phyloP scores from a whole-genome alignment of 345 rosid species.

The Corchorus olitorius region DNA sequence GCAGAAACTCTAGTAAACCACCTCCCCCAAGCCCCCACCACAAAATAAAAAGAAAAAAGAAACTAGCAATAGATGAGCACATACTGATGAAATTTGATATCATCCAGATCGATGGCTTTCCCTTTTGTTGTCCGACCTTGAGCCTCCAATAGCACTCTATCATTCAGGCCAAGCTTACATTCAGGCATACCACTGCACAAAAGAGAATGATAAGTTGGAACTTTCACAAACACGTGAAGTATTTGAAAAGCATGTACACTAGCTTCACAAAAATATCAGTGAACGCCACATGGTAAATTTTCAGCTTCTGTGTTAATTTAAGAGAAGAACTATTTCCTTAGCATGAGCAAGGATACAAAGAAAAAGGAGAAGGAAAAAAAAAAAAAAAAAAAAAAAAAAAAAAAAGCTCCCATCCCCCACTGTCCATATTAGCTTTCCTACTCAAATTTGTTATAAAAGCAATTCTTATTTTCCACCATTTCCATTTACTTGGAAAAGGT shows the following conservation, averaged over 20 bases:
- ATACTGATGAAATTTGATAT: conserved; percentile 84
- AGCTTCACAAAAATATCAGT: not conserved
- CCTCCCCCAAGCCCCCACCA: no score
- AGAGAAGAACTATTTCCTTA: no score
- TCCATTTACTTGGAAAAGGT: no score
- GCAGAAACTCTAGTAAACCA: conserved; percentile 11
- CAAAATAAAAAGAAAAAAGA: conserved; percentile 6
- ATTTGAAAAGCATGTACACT: not conserved
- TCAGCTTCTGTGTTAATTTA: no score
- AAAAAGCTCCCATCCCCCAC: no score
- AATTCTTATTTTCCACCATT: no score
- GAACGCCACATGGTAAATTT: no score
- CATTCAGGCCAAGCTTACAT: conserved; percentile 83
- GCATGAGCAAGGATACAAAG: no score
- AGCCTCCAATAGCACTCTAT: conserved; percentile 76
- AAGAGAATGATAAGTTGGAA: conserved; percentile 8
- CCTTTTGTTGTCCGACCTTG: conserved; percentile 78
- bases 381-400: no score
- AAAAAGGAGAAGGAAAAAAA: no score
- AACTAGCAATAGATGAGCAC: conserved; percentile 21
- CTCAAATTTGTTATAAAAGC: no score
- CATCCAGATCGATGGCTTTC: conserved; percentile 83
- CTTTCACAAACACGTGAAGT: not conserved
- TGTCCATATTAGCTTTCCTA: no score
- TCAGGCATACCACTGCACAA: conserved; percentile 79